A percentile compares a stretch with the other conserved stretches of the same genome.
phyloP scores from a whole-genome alignment of 768 basidiomycete species.

The Trametes maxima region DNA sequence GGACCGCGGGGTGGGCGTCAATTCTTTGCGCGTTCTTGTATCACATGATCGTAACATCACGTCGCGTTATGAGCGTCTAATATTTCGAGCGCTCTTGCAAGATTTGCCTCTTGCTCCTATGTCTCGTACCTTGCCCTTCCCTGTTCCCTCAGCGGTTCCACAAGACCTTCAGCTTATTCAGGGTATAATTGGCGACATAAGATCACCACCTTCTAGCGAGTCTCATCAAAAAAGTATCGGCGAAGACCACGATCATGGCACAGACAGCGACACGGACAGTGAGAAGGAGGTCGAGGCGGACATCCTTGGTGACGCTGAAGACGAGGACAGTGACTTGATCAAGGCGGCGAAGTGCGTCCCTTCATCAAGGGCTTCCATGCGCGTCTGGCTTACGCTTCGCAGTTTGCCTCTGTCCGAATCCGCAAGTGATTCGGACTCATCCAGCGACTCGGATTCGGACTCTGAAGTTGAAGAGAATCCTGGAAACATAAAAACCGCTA shows the following conservation, averaged over 20 bases:
- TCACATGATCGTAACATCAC: conserved; percentile 7
- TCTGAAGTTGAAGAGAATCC: conserved; percentile 36
- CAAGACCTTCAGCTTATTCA: conserved; percentile 79
- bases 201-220: conserved; percentile 14
- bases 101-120: conserved; percentile 14
- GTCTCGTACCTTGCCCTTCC: conserved; percentile 43
- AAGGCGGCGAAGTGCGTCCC: conserved; percentile 5
- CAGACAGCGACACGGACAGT: conserved; percentile 53
- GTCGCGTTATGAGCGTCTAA: conserved; percentile 2
- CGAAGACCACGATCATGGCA: conserved; percentile 42
- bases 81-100: background rate
- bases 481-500: background rate
- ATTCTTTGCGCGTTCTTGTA: background rate
- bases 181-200: conserved; percentile 53
- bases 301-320: conserved; percentile 44
- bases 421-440: conserved; percentile 36
- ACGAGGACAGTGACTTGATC: conserved; percentile 33
- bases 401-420: conserved; percentile 19
- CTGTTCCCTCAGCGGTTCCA: conserved; percentile 59
- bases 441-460: conserved; percentile 33
- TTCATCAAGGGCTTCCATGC: background rate
- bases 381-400: background rate
- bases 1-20: background rate
- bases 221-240: background rate
- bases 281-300: conserved; percentile 77